A percentile compares a stretch with the other conserved stretches of the same genome.
Conservation (phyloP, 768 basidiomycete genomes). For the Jaapia argillacea region DNA sequence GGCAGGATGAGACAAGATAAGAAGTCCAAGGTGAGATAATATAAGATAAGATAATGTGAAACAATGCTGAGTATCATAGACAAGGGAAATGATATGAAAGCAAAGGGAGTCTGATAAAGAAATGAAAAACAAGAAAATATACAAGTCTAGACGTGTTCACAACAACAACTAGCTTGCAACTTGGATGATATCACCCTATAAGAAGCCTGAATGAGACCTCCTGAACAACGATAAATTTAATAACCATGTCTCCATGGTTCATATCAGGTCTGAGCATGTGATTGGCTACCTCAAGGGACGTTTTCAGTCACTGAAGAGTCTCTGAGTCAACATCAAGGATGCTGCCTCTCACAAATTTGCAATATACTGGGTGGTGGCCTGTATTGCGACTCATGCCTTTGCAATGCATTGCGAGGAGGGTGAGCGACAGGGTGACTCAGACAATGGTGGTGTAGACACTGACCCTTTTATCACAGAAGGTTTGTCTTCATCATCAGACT, state of each 20-base stretch:
- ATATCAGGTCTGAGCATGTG: conserved; percentile 27
- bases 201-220: conserved; percentile 15
- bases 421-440: conserved; percentile 9
- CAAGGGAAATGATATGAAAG: too few species aligned
- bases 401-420: conserved; percentile 18
- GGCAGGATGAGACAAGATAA: too few species aligned
- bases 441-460: conserved; percentile 2
- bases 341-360: conserved; percentile 16
- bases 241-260: too few species aligned
- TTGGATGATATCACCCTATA: conserved; percentile 19
- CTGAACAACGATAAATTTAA: conserved; percentile 25
- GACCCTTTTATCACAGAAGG: conserved; percentile 17
- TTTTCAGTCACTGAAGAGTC: conserved; percentile 23
- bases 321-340: conserved; percentile 18
- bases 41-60: too few species aligned
- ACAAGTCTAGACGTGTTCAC: too few species aligned
- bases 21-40: too few species aligned
- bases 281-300: too few species aligned
- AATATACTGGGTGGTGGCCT: conserved; percentile 21
- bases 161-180: conserved; percentile 9
- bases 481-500: conserved; percentile 6
- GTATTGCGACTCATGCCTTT: conserved; percentile 21
- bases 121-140: too few species aligned
- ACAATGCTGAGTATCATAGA: too few species aligned
- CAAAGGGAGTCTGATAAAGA: too few species aligned